phyloP scores from a whole-genome alignment of 1,284 basidiomycete genomes.

The Cutaneotrichosporon cyanovorans region DNA sequence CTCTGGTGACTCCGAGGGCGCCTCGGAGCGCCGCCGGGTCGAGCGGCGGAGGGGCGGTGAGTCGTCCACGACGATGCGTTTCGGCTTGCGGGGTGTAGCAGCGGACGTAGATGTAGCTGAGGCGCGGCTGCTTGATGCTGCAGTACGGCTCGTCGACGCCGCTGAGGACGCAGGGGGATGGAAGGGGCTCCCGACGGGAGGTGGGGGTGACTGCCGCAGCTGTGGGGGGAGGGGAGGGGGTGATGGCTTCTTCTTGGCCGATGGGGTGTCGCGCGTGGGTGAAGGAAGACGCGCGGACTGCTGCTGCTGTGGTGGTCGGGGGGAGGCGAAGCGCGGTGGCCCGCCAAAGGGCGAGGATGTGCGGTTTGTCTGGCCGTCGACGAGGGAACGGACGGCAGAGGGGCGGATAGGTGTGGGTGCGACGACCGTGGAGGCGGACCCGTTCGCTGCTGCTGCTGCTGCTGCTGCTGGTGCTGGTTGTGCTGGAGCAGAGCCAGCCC shows the following conservation, averaged over 20 bases:
- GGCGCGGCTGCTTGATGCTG: too few relatives aligned
- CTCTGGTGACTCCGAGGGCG: conserved; percentile 1
- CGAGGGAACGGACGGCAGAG: conserved; percentile 8
- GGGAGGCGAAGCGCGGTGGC: conserved; percentile 32
- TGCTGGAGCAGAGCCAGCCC: not conserved
- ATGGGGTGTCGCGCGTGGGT: not conserved
- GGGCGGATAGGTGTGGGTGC: conserved; percentile 17
- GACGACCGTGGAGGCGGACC: not conserved
- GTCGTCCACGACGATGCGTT: conserved; percentile 7
- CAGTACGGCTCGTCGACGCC: too few relatives aligned
- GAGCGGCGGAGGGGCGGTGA: conserved; percentile 6
- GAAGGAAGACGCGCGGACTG: conserved; percentile 20
- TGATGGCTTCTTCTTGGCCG: not conserved
- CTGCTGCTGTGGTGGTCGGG: conserved; percentile 2
- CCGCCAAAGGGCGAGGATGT: conserved; percentile 33
- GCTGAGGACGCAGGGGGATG: too few relatives aligned
- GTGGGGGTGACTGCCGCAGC: not conserved
- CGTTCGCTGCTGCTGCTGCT: conserved; percentile 2
- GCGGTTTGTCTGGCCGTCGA: conserved; percentile 8
- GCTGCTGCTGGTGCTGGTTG: conserved; percentile 3
- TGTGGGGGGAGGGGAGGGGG: not conserved
- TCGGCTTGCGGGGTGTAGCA: conserved; percentile 1
- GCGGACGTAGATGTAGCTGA: not conserved
- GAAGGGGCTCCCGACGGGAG: not conserved
- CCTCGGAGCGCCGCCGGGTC: conserved; percentile 2